A percentile compares a stretch with the other conserved stretches of the same genome.
Conservation (phyloP, 768 basidiomycete genomes). For the Leccinum variicolor region DNA sequence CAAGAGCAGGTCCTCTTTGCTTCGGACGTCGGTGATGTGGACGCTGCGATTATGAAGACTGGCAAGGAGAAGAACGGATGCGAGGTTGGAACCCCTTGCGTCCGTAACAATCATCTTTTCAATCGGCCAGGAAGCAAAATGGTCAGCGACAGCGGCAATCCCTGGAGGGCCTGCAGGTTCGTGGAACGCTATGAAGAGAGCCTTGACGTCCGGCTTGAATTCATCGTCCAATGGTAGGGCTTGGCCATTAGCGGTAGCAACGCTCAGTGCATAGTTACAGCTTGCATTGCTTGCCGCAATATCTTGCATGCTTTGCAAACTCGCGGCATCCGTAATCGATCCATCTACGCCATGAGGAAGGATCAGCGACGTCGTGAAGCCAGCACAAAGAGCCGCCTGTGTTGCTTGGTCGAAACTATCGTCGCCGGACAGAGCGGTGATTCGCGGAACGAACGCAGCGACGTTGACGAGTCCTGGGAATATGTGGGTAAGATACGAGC, state of each 20-base stretch:
- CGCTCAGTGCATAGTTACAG: slow-evolving; percentile 84
- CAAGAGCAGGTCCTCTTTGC: slow-evolving; percentile 80
- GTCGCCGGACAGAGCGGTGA: slow-evolving; percentile 45
- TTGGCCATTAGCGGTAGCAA: slow-evolving; percentile 73
- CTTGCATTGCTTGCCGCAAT: slow-evolving; percentile 65
- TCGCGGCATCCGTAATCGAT: slow-evolving; percentile 61
- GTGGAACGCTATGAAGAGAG: slow-evolving; percentile 82
- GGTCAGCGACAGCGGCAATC: slow-evolving; percentile 74
- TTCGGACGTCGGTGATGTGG: slow-evolving; percentile 88
- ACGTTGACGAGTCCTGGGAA: slow-evolving; percentile 94
- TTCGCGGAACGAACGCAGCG: slow-evolving; percentile 76
- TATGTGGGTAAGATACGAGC: slow-evolving; percentile 82
- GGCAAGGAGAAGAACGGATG: slow-evolving; percentile 90
- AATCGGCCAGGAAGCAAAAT: slow-evolving; percentile 86
- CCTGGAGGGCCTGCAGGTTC: slow-evolving; percentile 45
- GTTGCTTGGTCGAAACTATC: slow-evolving; percentile 66
- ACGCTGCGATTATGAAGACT: slow-evolving; percentile 86
- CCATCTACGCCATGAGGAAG: slow-evolving; percentile 64
- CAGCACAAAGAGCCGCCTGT: slow-evolving; percentile 81
- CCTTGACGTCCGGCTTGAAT: slow-evolving; percentile 73
- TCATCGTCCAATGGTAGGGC: slow-evolving; percentile 65
- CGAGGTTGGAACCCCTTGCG: slow-evolving; percentile 87
- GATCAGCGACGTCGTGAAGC: slow-evolving; percentile 84
- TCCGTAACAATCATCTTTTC: slow-evolving; percentile 96
- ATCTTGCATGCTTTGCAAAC: slow-evolving; percentile 66